Conservation (phyloP, 176 grass and related monocot species). For the Avena insularis region DNA sequence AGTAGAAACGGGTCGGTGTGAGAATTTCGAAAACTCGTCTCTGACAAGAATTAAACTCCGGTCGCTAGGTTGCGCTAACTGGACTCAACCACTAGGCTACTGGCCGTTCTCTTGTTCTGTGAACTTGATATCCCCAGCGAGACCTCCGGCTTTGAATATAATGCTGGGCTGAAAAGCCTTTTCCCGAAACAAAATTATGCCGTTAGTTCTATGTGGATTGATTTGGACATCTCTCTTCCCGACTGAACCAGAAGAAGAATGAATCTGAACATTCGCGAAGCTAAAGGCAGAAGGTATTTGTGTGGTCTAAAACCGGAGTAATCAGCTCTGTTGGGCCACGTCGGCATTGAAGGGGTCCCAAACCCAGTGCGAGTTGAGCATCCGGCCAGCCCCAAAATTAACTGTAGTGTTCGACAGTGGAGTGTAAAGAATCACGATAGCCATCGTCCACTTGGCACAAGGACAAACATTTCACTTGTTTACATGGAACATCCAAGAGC, state of each 20-base stretch:
- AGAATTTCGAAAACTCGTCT: no score
- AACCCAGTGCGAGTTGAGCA: neutral
- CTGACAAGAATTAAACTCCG: no score
- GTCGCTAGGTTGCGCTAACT: no score
- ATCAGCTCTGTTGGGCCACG: neutral
- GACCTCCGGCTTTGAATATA: no score
- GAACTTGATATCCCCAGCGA: no score
- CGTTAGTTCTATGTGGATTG: no score
- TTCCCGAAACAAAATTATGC: no score
- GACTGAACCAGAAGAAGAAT: neutral
- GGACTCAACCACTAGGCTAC: no score
- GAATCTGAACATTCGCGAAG: neutral
- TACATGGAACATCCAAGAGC: neutral
- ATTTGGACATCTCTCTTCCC: no score
- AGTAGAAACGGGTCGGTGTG: no score
- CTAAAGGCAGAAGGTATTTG: neutral
- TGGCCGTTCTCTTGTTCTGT: no score
- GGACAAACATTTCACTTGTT: neutral
- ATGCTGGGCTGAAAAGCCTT: no score
- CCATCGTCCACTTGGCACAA: neutral
- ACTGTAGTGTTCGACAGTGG: neutral
- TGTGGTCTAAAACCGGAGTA: neutral
- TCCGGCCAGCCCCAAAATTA: neutral
- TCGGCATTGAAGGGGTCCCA: neutral
- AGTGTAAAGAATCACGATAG: neutral